Conservation (phyloP, 2,329 filamentous ascomycete species). For the Metarhizium rileyi region DNA sequence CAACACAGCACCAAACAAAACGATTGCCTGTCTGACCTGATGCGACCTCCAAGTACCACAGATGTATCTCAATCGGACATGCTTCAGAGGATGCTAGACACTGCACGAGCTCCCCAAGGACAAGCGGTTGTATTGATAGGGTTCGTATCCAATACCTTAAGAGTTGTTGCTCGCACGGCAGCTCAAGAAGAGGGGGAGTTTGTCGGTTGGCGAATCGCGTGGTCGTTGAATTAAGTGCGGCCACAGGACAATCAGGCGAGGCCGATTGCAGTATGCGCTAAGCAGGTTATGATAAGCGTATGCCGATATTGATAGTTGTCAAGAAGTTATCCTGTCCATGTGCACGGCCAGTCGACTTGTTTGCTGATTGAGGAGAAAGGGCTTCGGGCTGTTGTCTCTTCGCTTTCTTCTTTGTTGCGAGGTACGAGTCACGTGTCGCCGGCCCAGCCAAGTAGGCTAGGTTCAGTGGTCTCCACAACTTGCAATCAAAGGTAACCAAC, state of each 20-base stretch:
- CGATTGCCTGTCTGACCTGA: slow-evolving; percentile 2
- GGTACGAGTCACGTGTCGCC: not conserved
- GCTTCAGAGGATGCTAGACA: not conserved
- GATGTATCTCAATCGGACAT: slow-evolving; percentile 3
- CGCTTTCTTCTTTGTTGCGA: no score
- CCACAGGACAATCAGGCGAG: not conserved
- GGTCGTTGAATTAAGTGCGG: not conserved
- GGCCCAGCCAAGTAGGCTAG: slow-evolving; percentile 5
- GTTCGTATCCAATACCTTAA: not conserved
- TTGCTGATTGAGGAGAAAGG: not conserved
- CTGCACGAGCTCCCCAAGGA: not conserved
- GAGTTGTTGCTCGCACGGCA: not conserved
- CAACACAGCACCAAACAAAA: no score
- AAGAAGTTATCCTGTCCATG: not conserved
- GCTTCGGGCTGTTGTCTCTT: not conserved
- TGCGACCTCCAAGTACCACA: slow-evolving; percentile 2
- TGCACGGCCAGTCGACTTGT: not conserved
- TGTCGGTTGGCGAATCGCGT: not conserved
- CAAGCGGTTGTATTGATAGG: not conserved
- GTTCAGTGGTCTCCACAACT: not conserved
- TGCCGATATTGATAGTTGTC: not conserved
- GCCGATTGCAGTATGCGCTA: not conserved
- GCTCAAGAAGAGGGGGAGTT: not conserved
- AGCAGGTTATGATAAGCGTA: not conserved
- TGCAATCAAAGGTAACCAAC: no score